Evolutionary conservation across 1,139 yeast genomes (phyloP).

Genomic region (Blastobotrys buckinghamii): DNA sequence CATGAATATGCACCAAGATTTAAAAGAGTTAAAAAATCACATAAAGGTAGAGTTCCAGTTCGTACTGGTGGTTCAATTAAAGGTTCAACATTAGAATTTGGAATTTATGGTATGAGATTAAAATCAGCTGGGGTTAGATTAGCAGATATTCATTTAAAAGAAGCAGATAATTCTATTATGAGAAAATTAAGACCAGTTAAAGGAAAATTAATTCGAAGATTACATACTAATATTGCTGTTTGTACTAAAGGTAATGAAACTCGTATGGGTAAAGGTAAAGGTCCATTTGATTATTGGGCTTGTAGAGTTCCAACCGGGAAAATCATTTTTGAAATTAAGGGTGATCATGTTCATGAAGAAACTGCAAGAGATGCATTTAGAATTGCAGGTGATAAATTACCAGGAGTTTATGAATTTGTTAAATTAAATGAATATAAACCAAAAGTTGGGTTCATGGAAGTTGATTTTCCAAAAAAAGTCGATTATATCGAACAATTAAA

Average conservation of each 20-base stretch:
- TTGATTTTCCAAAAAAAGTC: slow-evolving; percentile 42
- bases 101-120: slow-evolving; percentile 80
- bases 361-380: slow-evolving; percentile 90
- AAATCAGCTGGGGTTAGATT: slow-evolving; percentile 81
- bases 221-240: slow-evolving; percentile 81
- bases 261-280: slow-evolving; percentile 99
- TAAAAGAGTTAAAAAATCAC: slow-evolving; percentile 62
- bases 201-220: slow-evolving; percentile 67
- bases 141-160: slow-evolving; percentile 84
- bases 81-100: slow-evolving; percentile 78
- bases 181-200: slow-evolving; percentile 72
- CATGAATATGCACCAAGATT: slow-evolving; percentile 79
- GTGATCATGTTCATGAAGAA: slow-evolving; percentile 69
- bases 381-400: slow-evolving; percentile 87
- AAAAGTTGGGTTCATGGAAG: slow-evolving; percentile 58
- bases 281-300: slow-evolving; percentile 97
- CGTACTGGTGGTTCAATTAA: slow-evolving; percentile 92
- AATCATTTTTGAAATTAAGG: slow-evolving; percentile 82
- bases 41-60: slow-evolving; percentile 92
- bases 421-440: slow-evolving; percentile 53
- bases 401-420: slow-evolving; percentile 87
- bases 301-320: slow-evolving; percentile 95
- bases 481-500: slow-evolving; percentile 53
- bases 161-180: slow-evolving; percentile 82
- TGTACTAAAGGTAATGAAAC: slow-evolving; percentile 97